Base-by-base conservation (phyloP, 805 yeast species). In the Saccharomycopsis selenospora region DNA sequence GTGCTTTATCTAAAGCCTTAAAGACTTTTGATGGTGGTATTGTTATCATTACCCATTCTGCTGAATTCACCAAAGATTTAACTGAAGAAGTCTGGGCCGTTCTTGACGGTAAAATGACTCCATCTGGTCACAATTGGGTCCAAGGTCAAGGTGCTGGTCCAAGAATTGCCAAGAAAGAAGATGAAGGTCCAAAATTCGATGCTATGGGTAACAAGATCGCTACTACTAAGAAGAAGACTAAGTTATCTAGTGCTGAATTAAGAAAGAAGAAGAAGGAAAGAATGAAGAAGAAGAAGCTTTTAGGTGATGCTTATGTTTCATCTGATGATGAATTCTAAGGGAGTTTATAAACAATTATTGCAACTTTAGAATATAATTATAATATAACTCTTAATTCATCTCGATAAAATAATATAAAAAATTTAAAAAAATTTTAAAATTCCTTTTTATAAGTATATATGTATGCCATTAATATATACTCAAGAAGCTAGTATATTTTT, bases 221-320 rank as follows among this genome's bases (percentile, higher is more conserved):
- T 66, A 76, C 85, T 70, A 87, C 78, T 71, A 87, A 89, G 85
- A 93, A 93, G 95, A 90, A 85, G 83, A 79, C 80, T 74, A 93
- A 93, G 86, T 80, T 93, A 69, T 86, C 97, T 61, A 89, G 98
- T 70, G 97, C 99, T 60, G 99, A 93, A 76, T 79, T 91, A 72
- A 88, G 99, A 84, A 93, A 93, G 96, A 93, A 93, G 96, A 93
- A 93, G 97, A 93, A 93, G 95, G 99, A 93, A 79, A 89, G 99
- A 84, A 90, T 93, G 98, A 88, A 85, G 85, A 93, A 91, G 95
- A 93, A 91, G 97, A 93, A 93, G 95, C 95, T 85, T 74, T 73
- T 90, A 70, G 98, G 98, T 80, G 99, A 93, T 70, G 98, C 93
- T 73, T 95, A 93, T 72, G 97, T 89, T 62, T 91, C 98, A 58